A percentile compares a stretch with the other conserved stretches of the same genome.
phyloP scores from a whole-genome alignment of 2,329 filamentous ascomycete genomes.

The Raffaelea albimanens region DNA sequence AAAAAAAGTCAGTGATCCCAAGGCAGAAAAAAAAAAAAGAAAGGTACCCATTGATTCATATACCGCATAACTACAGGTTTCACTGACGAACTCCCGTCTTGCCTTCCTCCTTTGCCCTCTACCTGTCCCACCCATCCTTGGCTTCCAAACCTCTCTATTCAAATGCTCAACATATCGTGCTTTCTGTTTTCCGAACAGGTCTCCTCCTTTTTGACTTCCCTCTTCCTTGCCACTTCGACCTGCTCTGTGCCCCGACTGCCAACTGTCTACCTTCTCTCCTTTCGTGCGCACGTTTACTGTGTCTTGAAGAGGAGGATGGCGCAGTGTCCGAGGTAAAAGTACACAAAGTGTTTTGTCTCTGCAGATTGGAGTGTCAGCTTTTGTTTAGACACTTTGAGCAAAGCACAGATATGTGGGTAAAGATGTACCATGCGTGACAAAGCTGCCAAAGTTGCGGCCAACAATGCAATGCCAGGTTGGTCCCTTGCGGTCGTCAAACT shows the following conservation, averaged over 20 bases:
- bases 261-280: too few relatives aligned
- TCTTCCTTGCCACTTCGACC: too few relatives aligned
- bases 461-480: conserved; percentile 99
- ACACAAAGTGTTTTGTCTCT: conserved; percentile 99
- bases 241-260: too few relatives aligned
- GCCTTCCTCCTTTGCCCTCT: neutral
- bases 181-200: too few relatives aligned
- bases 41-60: neutral
- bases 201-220: too few relatives aligned
- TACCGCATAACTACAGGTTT: neutral
- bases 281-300: conserved; percentile 59
- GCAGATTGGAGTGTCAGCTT: neutral
- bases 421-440: conserved; percentile 83
- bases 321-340: conserved; percentile 98
- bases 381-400: too few relatives aligned
- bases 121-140: neutral
- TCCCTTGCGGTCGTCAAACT: conserved; percentile 96
- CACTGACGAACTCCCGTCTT: neutral
- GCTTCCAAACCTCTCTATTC: too few relatives aligned
- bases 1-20: neutral
- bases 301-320: conserved; percentile 99
- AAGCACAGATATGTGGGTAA: neutral
- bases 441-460: conserved; percentile 96
- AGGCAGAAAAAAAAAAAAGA: neutral
- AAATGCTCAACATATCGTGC: too few relatives aligned